Evolutionary conservation across 805 yeast genomes (phyloP), one percentile per base, ranked within the genome.

Genomic region (Wickerhamiella vanderwaltii): DNA sequence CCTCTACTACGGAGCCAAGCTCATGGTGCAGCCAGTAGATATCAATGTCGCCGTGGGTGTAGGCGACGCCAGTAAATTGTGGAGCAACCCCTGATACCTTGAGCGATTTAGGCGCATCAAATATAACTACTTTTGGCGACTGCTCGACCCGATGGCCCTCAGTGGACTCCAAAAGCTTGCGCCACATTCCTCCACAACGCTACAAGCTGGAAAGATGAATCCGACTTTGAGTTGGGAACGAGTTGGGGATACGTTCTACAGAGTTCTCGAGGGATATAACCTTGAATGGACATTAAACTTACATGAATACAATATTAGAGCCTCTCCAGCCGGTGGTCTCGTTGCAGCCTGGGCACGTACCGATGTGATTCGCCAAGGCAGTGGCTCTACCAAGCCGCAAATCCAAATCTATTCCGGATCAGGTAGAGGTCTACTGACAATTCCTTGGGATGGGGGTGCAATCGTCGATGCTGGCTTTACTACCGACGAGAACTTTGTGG

Each of bases 211-310:
- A 11, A 32, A 28, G 38, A 34, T 32, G 25, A 46, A 46, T 24
- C 50, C 50, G 19, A 53, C 56, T 28, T 45, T 68, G 46, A 70
- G 69, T 33, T 86, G 96, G 96, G 94, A 85, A 57, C 70, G 78
- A 48, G 67, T 86, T 15, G 76, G 73, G 41, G 74, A 75, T 57
- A 79, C 74, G 7, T 83, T 72, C 56, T 86, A 84, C 50, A 65
- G 80, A 43, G 66, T 69, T 13, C 59, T 77, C 42, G 69, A 73
- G 15, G 77, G 81, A 43, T 77, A 72, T 52, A 68, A 63, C 1
- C 54, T 75, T 51, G 60, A 67, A 41, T 76, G 81, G 81, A 58
- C 66, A 13, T 48, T 65, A 9, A 59, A 66, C 20, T 37, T 72
- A 5, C 53, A 54, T 12, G 67, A 72, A 42, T 68, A 63, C 48